Base-by-base conservation (phyloP, 1,284 basidiomycete species). In the Ganoderma sinense region DNA sequence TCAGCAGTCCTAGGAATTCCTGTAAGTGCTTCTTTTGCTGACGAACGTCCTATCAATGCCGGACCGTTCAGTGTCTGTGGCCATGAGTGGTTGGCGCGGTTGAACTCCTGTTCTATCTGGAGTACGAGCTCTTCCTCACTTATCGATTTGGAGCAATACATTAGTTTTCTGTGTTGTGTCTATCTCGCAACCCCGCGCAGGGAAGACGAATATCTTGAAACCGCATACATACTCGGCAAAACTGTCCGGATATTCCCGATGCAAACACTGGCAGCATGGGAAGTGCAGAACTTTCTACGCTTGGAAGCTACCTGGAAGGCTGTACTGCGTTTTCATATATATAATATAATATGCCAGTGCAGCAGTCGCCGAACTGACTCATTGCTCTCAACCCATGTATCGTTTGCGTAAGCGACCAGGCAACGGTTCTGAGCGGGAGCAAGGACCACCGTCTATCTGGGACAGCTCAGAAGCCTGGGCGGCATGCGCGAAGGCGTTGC, bases 401-500 rank as follows among this genome's bases (percentile, higher is more conserved):
- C 72, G 68, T 53, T 51, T 61, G 10, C 69, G 70, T 39, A 70
- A 64, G 31, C 69, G 64, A 33, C 62, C 55, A 23, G 62, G 60
- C 40, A 65, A 43, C 20, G 40, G 31, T 43, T 58, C 26, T 20
- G 62, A 69, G 39, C 61, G 66, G 18, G 63, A 69, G 31, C 64
- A 62, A 7, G n/a, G 39, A 14, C 7, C 36, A 4, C 61, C 59
- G 1, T 65, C 72, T 18, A 67, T 68, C 4, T 71, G 68, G 70
- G 70, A 71, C 43, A 73, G 70, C 60, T 71, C 72, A 3, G 70
- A 69, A 31, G 72, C 72, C 11, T 73, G 72, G 72, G 69, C 68
- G 29, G 68, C 70, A 11, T 73, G 72, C 48, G 72, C 72, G 11
- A 71, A 71, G 41, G 72, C 72, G 20, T 59, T 73, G 56, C 69